Evolutionary conservation across 352 stramenopile species (phyloP), one percentile per base, ranked within the genome.

Genomic region (Hyaloperonospora arabidopsidis): DNA sequence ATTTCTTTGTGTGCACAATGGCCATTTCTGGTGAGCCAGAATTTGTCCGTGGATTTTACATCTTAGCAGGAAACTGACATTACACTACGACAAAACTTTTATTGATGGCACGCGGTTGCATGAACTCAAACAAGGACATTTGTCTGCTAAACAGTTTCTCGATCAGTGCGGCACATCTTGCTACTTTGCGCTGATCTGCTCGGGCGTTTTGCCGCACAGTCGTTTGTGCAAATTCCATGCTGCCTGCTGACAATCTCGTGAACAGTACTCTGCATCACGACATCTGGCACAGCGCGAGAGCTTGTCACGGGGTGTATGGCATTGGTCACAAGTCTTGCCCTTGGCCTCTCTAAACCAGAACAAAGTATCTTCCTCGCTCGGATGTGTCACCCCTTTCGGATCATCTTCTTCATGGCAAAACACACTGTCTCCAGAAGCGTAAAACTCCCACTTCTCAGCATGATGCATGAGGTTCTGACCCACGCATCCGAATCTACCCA

Each of bases 391-490:
- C 8, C 76, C 74, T 1, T 70, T 65, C 7, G 45, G 47, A 46
- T 73, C 68, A 18, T 74, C 59, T 51, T 72, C 54, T 44, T 69
- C 68, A 15, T 65, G 57, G 23, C 63, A 70, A 15, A 87, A 70
- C 0, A 65, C 52, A 38, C 66, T 85, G 2, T 71, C 52, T 7
- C 64, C 41, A 0, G 67, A 47, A 12, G 71, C 83, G 38, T 85
- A 89, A 29, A 89, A 70, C 54, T 89, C 76, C 83, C 83, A 93
- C 51, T 91, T 93, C 49, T 93, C 83, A 0, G 67, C 84, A 44
- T 90, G 68, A 34, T 87, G 68, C 79, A 91, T 90, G 38, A 93
- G 52, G 43, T 93, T 91, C 52, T 81, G 78, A 18, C 84, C 66
- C 35, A 87, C 67, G 49, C 72, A 84, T 25, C 74, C 74, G 55